Conservation (phyloP, 495 filamentous ascomycete genomes). For the Entonaema liquescens region DNA sequence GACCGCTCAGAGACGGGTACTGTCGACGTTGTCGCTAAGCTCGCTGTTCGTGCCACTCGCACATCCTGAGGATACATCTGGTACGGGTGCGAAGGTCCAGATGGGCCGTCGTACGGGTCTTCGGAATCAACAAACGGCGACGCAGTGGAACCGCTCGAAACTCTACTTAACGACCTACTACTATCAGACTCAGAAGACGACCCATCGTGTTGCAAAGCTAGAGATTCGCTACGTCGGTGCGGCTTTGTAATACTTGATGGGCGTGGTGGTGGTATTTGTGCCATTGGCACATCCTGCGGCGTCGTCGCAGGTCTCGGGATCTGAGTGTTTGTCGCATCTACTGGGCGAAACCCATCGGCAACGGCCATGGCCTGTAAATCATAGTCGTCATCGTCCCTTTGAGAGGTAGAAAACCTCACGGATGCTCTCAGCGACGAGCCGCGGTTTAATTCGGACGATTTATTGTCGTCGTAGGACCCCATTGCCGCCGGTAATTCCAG, state of each 20-base stretch:
- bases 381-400: constrained; percentile 50
- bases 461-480: constrained; percentile 43
- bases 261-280: constrained; percentile 45
- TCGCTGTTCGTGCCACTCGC: constrained; percentile 68
- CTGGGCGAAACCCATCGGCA: constrained; percentile 55
- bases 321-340: constrained; percentile 47
- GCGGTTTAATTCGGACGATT: constrained; percentile 48
- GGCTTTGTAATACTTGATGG: constrained; percentile 61
- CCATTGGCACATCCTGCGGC: constrained; percentile 23
- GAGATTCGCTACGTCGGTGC: constrained; percentile 48
- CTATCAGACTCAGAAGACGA: constrained; percentile 45
- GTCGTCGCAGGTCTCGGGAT: constrained; percentile 33
- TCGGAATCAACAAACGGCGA: constrained; percentile 63
- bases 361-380: constrained; percentile 53
- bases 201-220: constrained; percentile 55
- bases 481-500: constrained; percentile 40
- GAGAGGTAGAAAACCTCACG: constrained; percentile 39
- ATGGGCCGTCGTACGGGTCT: constrained; percentile 67
- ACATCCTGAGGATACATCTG: constrained; percentile 84
- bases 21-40: constrained; percentile 69
- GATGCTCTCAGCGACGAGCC: constrained; percentile 50
- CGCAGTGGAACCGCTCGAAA: constrained; percentile 45
- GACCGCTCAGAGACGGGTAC: constrained; percentile 63
- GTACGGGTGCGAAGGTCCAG: constrained; percentile 87
- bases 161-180: constrained; percentile 37